Evolutionary conservation across 2,329 filamentous ascomycete species (phyloP), one percentile per base, ranked within the genome.

Genomic region (Elsinoe ampelina): DNA sequence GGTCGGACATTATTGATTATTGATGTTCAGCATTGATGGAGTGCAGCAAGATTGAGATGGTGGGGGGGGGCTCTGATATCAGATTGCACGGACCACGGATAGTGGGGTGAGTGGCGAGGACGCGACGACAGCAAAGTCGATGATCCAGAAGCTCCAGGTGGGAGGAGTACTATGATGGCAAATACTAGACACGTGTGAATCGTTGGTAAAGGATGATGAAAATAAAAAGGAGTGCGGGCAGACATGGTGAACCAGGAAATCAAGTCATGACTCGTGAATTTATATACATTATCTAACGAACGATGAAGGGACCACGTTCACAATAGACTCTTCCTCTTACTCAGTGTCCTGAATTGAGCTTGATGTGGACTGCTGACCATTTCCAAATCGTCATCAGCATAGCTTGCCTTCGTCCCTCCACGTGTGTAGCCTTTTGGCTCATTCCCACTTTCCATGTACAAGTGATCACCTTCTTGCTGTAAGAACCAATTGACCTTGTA

Each of bases 401-500:
- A 39, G n/a, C 43, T 41, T 26, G 54, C 47, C 13, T 34, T 54
- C 2, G 17, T 22, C 15, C 48, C 34, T 39, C 48, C 48, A 8
- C 15, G 15, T 5, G 32, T 52, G 30, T 38, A 38, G 1, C 32
- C 32, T 15, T 39, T 36, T 3, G 48, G 32, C 11, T 52, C 32
- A 7, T 39, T 26, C 19, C 34, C 67, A 15, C 72, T 73, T 54
- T 73, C 70, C 63, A 81, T 76, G 58, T 74, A 81, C 54, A 79
- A 72, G 63, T 81, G 78, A 43, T 75, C 73, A 10, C 73, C 73
- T 1, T 67, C 52, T 5, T 54, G 43, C 42, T 47, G 50, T 3
- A 60, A 39, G 39, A 52, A 56, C 75, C 74, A 77, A 17, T 69
- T 69, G 3, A 73, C 70, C 26, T 67, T 68, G 41, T 79, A 74